Evolutionary conservation across 208 protist species (phyloP), one percentile per base, ranked within the genome.

Genomic region (Leptomonas seymouri): DNA sequence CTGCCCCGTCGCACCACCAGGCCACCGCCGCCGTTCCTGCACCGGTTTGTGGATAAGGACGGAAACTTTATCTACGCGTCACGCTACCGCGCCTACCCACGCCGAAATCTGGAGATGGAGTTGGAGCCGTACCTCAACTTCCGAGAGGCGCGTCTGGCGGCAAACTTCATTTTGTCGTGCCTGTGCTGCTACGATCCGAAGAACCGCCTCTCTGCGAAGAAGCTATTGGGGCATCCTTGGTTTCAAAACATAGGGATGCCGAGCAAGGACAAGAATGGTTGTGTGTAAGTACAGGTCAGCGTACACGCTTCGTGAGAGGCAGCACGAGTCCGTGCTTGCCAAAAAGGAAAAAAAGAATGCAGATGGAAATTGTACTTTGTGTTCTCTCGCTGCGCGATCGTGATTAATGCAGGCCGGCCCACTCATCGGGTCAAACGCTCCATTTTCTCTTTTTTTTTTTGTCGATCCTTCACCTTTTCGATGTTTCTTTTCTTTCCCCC

Each of bases 151-250:
- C 67, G 54, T 18, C 25, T 67, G 34, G 71, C 76, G 39, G 78
- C 90, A 20, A 65, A 72, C 50, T 95, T 95, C 66, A 85, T 95
- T 30, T 57, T 93, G 56, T 60, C 54, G 1, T 93, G 90, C 67
- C 48, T 95, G 28, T 39, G 50, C 59, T 78, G 63, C 25, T 95
- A 87, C 80, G 84, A 91, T 51, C 85, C 87, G n/a, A 74, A 59
- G 39, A 36, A 79, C n/a, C 85, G 90, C 0, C 82, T 81, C 15
- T 82, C 80, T 0, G 86, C 86, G 18, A 64, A 66, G 42, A 74
- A 85, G 31, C 53, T 95, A 60, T 75, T 93, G 28, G 36, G 50
- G 3, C 86, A 95, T 59, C 56, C 45, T 44, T 95, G 86, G 86
- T 51, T 95, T 42, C 58, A 42, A 9, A 77, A 78, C 7, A 51